These are phyloP conservation scores for Venustampulla echinocandica DNA, from an alignment of 495 filamentous ascomycete species.

Conservation along the genomic window DNA sequence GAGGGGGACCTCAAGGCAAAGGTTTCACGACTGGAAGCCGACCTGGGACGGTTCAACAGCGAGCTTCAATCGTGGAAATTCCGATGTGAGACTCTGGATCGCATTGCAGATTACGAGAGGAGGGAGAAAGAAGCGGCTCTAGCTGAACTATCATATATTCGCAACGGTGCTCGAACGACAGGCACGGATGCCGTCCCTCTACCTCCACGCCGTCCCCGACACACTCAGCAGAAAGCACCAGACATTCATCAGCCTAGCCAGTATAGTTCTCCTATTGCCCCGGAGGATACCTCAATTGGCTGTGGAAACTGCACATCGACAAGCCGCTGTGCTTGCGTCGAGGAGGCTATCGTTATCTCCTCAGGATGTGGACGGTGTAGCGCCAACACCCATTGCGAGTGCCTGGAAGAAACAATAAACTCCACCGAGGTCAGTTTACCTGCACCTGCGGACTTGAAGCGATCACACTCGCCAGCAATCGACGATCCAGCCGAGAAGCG, in stretches of 20 bases:
- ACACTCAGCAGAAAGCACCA: constrained; percentile 6
- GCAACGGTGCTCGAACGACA: constrained; percentile 17
- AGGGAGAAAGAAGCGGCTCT: constrained; percentile 22
- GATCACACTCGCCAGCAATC: constrained; percentile 29
- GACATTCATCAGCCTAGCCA: constrained; percentile 1
- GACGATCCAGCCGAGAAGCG: constrained; percentile 22
- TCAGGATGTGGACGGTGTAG: constrained; percentile 60
- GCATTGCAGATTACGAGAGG: constrained; percentile 23
- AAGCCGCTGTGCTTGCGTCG: constrained; percentile 44
- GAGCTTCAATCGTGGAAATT: constrained; percentile 22
- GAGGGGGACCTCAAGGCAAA: constrained; percentile 39
- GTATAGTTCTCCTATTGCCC: background rate
- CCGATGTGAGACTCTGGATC: constrained; percentile 22
- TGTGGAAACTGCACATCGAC: constrained; percentile 44
- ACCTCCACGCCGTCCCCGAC: constrained; percentile 19
- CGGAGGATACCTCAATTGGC: constrained; percentile 15
- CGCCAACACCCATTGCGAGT: constrained; percentile 50
- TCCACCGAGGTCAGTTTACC: constrained; percentile 4
- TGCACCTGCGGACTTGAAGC: constrained; percentile 29
- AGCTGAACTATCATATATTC: constrained; percentile 22
- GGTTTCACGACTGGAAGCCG: constrained; percentile 32
- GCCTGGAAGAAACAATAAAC: constrained; percentile 56
- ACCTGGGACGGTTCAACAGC: constrained; percentile 34
- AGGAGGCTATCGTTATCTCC: constrained; percentile 36
- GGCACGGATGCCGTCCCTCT: constrained; percentile 28